phyloP scores from a whole-genome alignment of 371 early-diverging fungal species.

The Mucor piriformis region DNA sequence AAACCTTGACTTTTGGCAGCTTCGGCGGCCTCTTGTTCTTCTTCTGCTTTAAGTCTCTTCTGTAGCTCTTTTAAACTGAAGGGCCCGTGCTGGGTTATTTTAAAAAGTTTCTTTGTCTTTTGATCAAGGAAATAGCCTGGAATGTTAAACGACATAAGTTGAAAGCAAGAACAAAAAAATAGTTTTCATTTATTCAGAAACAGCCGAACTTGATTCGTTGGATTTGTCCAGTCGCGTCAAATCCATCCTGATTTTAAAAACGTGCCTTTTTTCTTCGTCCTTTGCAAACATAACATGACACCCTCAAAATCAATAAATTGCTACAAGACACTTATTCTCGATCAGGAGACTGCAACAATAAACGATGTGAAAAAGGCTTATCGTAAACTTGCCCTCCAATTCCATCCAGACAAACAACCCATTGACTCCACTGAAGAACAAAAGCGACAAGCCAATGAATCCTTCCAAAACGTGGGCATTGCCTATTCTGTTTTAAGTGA shows the following conservation, averaged over 20 bases:
- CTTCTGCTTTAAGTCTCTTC: conserved; percentile 21
- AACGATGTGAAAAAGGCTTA: conserved; percentile 86
- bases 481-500: conserved; percentile 90
- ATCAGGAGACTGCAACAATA: conserved; percentile 56
- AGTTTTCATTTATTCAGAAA: too few species aligned
- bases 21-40: conserved; percentile 9
- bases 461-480: conserved; percentile 81
- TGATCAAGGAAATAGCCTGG: conserved; percentile 32
- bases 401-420: conserved; percentile 85
- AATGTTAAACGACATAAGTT: conserved; percentile 26
- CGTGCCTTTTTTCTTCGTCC: not conserved
- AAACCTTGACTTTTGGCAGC: not conserved
- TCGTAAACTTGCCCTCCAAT: conserved; percentile 76
- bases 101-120: conserved; percentile 24
- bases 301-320: conserved; percentile 11
- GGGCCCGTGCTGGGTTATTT: conserved; percentile 25
- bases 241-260: not conserved
- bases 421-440: conserved; percentile 62
- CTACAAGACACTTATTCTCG: conserved; percentile 74
- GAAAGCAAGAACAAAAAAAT: not conserved
- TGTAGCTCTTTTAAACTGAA: conserved; percentile 26
- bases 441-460: conserved; percentile 70
- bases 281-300: not conserved
- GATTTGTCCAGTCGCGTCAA: not conserved
- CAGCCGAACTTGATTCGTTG: not conserved